phyloP scores from a whole-genome alignment of 352 stramenopile species.

The Paralagenidium karlingii region DNA sequence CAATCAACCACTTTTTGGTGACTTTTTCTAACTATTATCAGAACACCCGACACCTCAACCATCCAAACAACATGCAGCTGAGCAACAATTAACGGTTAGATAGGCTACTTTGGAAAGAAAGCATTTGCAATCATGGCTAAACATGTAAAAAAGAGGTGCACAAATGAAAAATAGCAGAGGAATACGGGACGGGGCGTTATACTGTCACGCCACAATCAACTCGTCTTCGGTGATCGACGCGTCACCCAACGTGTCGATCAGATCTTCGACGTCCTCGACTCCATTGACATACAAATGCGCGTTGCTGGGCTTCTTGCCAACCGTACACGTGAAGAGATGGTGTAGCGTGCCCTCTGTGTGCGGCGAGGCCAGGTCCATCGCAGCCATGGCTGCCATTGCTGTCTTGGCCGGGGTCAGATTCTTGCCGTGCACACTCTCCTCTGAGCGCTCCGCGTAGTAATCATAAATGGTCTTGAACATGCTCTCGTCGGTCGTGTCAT shows the following conservation, averaged over 20 bases:
- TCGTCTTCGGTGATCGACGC: too few species aligned
- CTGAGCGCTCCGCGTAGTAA: constrained; percentile 79
- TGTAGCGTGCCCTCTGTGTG: constrained; percentile 46
- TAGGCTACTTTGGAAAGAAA: too few species aligned
- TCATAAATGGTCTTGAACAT: constrained; percentile 95
- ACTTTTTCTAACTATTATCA: too few species aligned
- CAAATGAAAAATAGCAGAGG: too few species aligned
- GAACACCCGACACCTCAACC: too few species aligned
- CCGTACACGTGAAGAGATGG: constrained; percentile 86
- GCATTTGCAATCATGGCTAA: too few species aligned
- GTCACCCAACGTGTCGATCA: constrained; percentile 55
- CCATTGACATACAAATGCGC: constrained; percentile 86
- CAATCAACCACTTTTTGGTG: too few species aligned
- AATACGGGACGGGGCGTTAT: too few species aligned
- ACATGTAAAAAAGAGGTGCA: too few species aligned
- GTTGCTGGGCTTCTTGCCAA: constrained; percentile 87
- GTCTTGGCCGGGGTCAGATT: background rate
- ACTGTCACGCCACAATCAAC: too few species aligned
- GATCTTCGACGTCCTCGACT: constrained; percentile 72
- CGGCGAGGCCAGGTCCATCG: constrained; percentile 6
- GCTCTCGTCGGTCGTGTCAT: constrained; percentile 95
- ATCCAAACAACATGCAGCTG: too few species aligned
- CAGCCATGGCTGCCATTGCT: constrained; percentile 6
- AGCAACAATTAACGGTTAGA: too few species aligned
- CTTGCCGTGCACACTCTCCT: constrained; percentile 62